Evolutionary conservation across 2,329 filamentous ascomycete species (phyloP).

Genomic region (Pseudogymnoascus sp.): DNA sequence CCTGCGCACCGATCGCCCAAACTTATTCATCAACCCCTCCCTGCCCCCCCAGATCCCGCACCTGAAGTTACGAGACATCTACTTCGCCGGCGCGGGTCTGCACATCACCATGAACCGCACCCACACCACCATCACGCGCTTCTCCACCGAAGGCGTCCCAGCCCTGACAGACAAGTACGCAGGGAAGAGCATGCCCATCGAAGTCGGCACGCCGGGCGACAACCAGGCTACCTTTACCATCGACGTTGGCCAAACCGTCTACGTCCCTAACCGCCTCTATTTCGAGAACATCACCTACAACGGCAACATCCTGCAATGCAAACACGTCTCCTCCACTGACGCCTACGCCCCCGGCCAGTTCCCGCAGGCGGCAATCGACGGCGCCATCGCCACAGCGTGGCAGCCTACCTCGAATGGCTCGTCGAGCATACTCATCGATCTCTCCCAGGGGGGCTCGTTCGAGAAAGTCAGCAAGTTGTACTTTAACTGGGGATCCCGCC

Average conservation of each 20-base stretch:
- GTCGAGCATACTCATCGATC: constrained; percentile 48
- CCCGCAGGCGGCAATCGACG: constrained; percentile 58
- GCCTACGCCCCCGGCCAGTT: constrained; percentile 57
- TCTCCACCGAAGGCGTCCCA: constrained; percentile 31
- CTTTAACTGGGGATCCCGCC: constrained; percentile 53
- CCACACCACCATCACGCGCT: constrained; percentile 53
- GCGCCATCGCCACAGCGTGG: constrained; percentile 58
- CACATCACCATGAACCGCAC: constrained; percentile 53
- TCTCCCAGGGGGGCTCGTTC: constrained; percentile 29
- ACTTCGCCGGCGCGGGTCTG: constrained; percentile 59
- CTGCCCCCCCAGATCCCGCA: constrained; percentile 52
- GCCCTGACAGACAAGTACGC: constrained; percentile 50
- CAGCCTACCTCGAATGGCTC: constrained; percentile 47
- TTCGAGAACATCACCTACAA: constrained; percentile 44
- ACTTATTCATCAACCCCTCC: constrained; percentile 54
- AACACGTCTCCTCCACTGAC: constrained; percentile 40
- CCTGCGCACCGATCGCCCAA: constrained; percentile 49
- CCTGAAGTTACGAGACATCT: constrained; percentile 53
- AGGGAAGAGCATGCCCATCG: constrained; percentile 48
- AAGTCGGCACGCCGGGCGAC: constrained; percentile 40
- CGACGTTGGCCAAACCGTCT: constrained; percentile 40
- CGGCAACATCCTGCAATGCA: constrained; percentile 59
- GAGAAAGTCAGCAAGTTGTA: constrained; percentile 40
- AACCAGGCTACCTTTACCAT: constrained; percentile 38
- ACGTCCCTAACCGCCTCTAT: constrained; percentile 50